Evolutionary conservation across 2,329 filamentous ascomycete genomes (phyloP), one percentile per base, ranked within the genome.

Genomic region (Penicillium corylophilum): DNA sequence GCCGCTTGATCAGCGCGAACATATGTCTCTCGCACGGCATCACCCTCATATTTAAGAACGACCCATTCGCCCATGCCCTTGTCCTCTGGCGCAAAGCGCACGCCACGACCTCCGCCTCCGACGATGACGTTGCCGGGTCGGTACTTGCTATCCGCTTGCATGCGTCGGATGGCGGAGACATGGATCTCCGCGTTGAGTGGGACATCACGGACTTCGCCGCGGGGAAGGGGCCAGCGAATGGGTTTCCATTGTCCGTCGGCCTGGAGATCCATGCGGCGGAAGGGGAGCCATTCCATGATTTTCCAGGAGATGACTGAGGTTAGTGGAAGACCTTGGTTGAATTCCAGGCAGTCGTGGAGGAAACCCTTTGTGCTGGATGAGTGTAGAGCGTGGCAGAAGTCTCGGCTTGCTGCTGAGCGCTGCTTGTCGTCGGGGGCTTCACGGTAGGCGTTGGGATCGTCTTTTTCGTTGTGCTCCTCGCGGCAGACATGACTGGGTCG

Each of bases 231-330:
- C 87, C 89, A 93, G 8, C 84, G 79, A 59, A 94, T 93, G 0
- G 88, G 86, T 68, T 84, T 86, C 89, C 90, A 94, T 0, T 82
- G 83, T 0, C 88, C 88, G 55, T 92, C 86, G 0, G 75, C 53
- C 55, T 84, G 83, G 7, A 93, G 74, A 60, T 93, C 89, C 87
- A 94, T 92, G 22, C 89, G 79, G 1, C 87, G 81, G 72, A 93
- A 92, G 0, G 89, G 89, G 22, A 93, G 75, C 66, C 87, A 91
- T 64, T 93, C 89, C 88, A 93, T 89, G 20, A 89, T 67, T 31
- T 84, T 87, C 89, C 89, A 93, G 2, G 79, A 80, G 0, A 86
- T 60, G 0, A 90, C 87, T 0, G 84, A 81, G 4, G 74, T 49
- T 22, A 57, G 54, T 0, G 77, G 68, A 4, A 88, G 74, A 0